Evolutionary conservation across 345 rosid species (phyloP).

Genomic region (Xanthoceras sorbifolium): DNA sequence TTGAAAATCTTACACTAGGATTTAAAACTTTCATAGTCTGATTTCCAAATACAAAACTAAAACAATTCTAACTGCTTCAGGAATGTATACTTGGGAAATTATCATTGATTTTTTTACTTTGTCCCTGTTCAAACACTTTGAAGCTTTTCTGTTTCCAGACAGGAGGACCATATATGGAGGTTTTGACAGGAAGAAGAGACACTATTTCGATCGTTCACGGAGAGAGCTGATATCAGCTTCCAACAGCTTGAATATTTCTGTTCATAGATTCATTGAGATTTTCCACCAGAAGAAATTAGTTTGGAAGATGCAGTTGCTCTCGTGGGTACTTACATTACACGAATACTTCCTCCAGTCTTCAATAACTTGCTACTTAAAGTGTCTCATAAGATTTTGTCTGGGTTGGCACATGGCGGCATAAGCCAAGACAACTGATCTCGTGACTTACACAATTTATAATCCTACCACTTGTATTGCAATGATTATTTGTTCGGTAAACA

Average conservation of each 20-base stretch:
- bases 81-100: background rate
- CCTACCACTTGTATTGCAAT: too few species aligned
- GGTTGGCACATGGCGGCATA: background rate
- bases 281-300: conserved; percentile 5
- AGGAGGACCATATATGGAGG: conserved; percentile 10
- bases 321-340: background rate
- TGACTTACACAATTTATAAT: too few species aligned
- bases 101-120: too few species aligned
- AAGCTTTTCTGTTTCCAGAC: background rate
- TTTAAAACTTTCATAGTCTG: too few species aligned
- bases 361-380: background rate
- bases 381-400: too few species aligned
- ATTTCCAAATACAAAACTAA: too few species aligned
- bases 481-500: too few species aligned
- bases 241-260: background rate
- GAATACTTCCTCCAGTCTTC: too few species aligned
- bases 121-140: background rate
- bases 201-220: background rate
- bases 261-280: background rate
- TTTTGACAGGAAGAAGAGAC: conserved; percentile 18
- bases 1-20: too few species aligned
- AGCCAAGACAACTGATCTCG: background rate
- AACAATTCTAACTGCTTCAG: too few species aligned
- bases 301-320: conserved; percentile 20
- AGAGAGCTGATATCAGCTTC: conserved; percentile 12